Evolutionary conservation across 495 filamentous ascomycete species (phyloP), one percentile per base, ranked within the genome.

Genomic region (Ramalina peruviana): DNA sequence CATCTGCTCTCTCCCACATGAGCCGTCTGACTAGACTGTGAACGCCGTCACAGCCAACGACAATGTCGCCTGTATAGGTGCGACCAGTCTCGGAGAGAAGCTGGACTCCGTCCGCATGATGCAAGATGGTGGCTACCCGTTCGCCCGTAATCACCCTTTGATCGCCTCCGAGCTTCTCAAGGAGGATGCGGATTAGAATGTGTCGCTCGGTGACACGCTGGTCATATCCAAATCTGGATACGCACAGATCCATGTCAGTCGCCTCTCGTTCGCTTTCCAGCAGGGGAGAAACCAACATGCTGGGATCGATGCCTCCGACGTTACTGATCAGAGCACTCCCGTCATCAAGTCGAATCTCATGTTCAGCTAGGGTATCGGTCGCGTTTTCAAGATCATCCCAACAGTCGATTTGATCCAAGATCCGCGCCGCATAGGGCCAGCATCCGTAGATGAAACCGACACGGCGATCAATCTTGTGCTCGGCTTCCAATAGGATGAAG

Each of bases 31-130:
- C 68, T 20, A 59, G 60, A 46, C 67, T 71, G 50, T 72, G 67
- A 26, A 74, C 64, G 0, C 75, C 75, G 54, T 78, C 76, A 13
- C 64, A 67, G 0, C 73, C 75, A 6, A 75, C 54, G 7, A 79
- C 57, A 23, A 75, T 40, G 45, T 69, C 62, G 0, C 73, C 74
- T 9, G 53, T 41, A 45, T 60, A 67, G 0, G 59, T 40, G 10
- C 55, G 57, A 0, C 73, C 72, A 52, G 56, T 58, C 1, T 46
- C 47, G 9, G 40, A 51, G 3, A 51, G 17, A 2, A 59, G 58
- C 4, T 45, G 25, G 6, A 58, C 53, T 0, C 52, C 53, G 2
- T 48, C 16, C 0, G 23, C 21, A 3, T 48, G 39, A 15, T 52
- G 36, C 1, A 46, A 57, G 43, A 65, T 64, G 5, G 54, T 54